Evolutionary conservation across 2,329 filamentous ascomycete genomes (phyloP).

Genomic region (Fusarium nisikadoi): DNA sequence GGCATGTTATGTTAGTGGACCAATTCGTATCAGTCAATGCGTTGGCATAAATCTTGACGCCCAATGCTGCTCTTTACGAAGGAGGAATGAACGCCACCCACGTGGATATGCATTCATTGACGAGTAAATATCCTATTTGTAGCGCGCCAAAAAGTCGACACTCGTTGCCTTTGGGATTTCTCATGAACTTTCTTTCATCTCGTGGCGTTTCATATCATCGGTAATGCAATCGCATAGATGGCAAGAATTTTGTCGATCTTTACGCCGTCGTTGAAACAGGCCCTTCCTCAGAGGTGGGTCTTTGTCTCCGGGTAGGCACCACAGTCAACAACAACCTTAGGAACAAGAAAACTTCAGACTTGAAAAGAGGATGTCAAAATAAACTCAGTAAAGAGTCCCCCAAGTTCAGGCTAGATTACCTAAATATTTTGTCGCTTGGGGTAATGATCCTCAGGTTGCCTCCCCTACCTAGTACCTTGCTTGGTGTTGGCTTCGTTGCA

Average conservation of each 20-base stretch:
- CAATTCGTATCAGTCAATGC: constrained; percentile 14
- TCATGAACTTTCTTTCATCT: neutral
- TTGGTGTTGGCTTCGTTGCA: constrained; percentile 16
- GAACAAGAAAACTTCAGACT: neutral
- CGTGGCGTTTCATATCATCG: neutral
- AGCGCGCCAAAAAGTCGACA: constrained; percentile 1
- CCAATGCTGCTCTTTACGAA: constrained; percentile 7
- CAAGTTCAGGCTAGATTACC: neutral
- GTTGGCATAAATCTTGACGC: constrained; percentile 33
- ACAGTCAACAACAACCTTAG: neutral
- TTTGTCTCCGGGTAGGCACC: neutral
- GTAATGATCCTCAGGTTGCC: neutral
- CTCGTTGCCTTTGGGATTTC: neutral
- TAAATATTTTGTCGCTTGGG: neutral
- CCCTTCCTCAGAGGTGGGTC: constrained; percentile 1
- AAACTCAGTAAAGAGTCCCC: neutral
- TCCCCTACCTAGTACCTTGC: neutral
- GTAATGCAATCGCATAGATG: neutral
- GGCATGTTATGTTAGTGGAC: neutral
- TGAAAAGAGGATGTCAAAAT: neutral
- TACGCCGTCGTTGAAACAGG: constrained; percentile 2
- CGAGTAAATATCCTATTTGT: neutral
- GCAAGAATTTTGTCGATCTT: constrained; percentile 16
- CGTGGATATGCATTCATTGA: constrained; percentile 12
- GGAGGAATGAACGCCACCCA: constrained; percentile 21